Percentiles rank a stretch among this genome's conserved stretches.
Conservation (phyloP, 768 basidiomycete species). For the Hygrocybe coccinea region DNA sequence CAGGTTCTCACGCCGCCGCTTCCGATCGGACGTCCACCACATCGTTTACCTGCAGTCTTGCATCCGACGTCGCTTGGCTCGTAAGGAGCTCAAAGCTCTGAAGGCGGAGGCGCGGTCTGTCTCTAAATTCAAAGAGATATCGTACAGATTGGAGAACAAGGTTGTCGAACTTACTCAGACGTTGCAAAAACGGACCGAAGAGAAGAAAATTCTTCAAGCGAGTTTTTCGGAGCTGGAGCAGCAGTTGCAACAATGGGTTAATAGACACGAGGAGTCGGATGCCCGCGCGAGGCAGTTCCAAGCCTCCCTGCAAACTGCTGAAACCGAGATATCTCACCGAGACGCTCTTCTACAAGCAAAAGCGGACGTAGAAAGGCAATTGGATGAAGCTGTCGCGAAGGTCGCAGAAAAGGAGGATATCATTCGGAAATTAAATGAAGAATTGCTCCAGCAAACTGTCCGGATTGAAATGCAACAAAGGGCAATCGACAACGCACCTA, state of each 20-base stretch:
- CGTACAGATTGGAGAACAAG: slow-evolving; percentile 96
- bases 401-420: slow-evolving; percentile 78
- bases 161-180: slow-evolving; percentile 96
- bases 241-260: slow-evolving; percentile 79
- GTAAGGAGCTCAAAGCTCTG: slow-evolving; percentile 77
- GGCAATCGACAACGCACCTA: slow-evolving; percentile 57
- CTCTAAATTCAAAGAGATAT: slow-evolving; percentile 97
- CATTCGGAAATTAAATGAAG: slow-evolving; percentile 76
- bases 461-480: slow-evolving; percentile 77
- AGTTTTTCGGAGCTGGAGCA: slow-evolving; percentile 76
- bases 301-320: slow-evolving; percentile 59
- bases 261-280: slow-evolving; percentile 85
- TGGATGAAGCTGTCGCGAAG: slow-evolving; percentile 73
- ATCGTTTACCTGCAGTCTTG: slow-evolving; percentile 90
- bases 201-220: slow-evolving; percentile 83
- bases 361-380: slow-evolving; percentile 68
- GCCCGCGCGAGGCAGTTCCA: slow-evolving; percentile 68
- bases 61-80: slow-evolving; percentile 81
- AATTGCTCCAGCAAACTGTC: slow-evolving; percentile 64
- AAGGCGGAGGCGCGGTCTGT: slow-evolving; percentile 93
- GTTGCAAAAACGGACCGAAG: slow-evolving; percentile 82
- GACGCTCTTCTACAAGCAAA: slow-evolving; percentile 74
- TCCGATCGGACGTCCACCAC: slow-evolving; percentile 57
- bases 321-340: slow-evolving; percentile 64
- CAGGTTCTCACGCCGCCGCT: slow-evolving; percentile 52